phyloP scores from a whole-genome alignment of 2,329 filamentous ascomycete species.

The Fonsecaea pugnacius region DNA sequence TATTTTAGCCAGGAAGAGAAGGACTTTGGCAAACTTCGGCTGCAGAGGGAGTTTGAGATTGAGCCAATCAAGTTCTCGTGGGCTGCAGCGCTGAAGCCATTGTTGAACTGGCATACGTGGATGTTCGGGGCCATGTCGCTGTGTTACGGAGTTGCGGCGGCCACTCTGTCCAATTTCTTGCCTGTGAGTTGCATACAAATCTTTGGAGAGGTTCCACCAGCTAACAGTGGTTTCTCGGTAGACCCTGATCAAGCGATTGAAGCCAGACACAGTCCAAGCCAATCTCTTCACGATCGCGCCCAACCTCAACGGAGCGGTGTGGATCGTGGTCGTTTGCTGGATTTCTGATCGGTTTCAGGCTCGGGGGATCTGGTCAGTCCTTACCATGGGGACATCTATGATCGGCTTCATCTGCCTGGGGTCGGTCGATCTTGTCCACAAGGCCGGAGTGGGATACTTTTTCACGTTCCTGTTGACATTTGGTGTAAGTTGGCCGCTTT shows the following conservation, averaged over 20 bases:
- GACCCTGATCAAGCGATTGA: constrained; percentile 54
- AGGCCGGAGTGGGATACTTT: constrained; percentile 4
- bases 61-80: constrained; percentile 62
- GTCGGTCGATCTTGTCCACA: background rate
- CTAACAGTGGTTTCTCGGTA: background rate
- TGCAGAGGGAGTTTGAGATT: constrained; percentile 72
- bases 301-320: constrained; percentile 71
- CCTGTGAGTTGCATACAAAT: constrained; percentile 62
- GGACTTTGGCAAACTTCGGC: constrained; percentile 70
- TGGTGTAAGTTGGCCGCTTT: background rate
- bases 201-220: background rate
- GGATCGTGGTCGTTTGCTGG: constrained; percentile 4
- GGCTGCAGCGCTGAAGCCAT: constrained; percentile 56
- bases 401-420: constrained; percentile 8
- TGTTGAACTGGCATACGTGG: constrained; percentile 60
- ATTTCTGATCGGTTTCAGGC: constrained; percentile 3
- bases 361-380: background rate
- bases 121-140: constrained; percentile 61
- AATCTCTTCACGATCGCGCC: constrained; percentile 83
- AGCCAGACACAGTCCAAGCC: constrained; percentile 63
- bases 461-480: constrained; percentile 8
- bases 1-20: constrained; percentile 71
- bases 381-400: constrained; percentile 5
- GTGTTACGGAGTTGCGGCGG: constrained; percentile 56
- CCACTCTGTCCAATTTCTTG: constrained; percentile 58